These are phyloP conservation scores for Syncephalastrum sp. DNA, from an alignment of 371 early-diverging fungal species.

Conservation along the genomic window DNA sequence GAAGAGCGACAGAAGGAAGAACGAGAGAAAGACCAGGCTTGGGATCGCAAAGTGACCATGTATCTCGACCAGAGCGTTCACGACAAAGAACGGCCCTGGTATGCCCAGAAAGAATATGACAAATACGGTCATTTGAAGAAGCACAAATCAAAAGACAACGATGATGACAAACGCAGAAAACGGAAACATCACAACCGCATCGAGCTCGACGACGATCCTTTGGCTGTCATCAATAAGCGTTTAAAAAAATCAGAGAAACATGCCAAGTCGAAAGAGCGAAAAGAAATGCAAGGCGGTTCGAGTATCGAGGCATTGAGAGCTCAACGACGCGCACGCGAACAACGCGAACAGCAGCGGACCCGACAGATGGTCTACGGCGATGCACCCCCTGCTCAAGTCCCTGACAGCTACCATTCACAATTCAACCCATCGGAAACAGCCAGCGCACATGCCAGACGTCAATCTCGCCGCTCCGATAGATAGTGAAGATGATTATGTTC, in stretches of 20 bases:
- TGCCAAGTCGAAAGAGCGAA: slow-evolving; percentile 8
- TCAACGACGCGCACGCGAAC: slow-evolving; percentile 42
- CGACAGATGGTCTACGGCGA: slow-evolving; percentile 21
- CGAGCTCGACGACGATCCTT: slow-evolving; percentile 27
- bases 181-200: slow-evolving; percentile 17
- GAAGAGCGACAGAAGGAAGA: slow-evolving; percentile 62
- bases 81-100: slow-evolving; percentile 30
- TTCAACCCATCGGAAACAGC: slow-evolving; percentile 31
- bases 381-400: slow-evolving; percentile 2
- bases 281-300: slow-evolving; percentile 9
- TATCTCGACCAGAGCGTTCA: slow-evolving; percentile 53
- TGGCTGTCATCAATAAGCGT: slow-evolving; percentile 16
- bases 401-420: slow-evolving; percentile 18
- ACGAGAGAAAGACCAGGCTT: slow-evolving; percentile 54
- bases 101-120: slow-evolving; percentile 20
- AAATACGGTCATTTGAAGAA: slow-evolving; percentile 23
- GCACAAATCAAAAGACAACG: background rate
- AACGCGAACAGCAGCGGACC: slow-evolving; percentile 27
- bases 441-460: background rate
- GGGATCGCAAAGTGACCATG: slow-evolving; percentile 62
- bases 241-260: slow-evolving; percentile 13
- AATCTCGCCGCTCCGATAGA: too few species aligned
- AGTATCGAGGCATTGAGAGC: slow-evolving; percentile 39
- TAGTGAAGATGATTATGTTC: too few species aligned
- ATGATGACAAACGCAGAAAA: slow-evolving; percentile 4